A percentile compares a stretch with the other conserved stretches of the same genome.
phyloP scores from a whole-genome alignment of 108 stramenopile genomes.

The Mayamaea pseudoterrestris region DNA sequence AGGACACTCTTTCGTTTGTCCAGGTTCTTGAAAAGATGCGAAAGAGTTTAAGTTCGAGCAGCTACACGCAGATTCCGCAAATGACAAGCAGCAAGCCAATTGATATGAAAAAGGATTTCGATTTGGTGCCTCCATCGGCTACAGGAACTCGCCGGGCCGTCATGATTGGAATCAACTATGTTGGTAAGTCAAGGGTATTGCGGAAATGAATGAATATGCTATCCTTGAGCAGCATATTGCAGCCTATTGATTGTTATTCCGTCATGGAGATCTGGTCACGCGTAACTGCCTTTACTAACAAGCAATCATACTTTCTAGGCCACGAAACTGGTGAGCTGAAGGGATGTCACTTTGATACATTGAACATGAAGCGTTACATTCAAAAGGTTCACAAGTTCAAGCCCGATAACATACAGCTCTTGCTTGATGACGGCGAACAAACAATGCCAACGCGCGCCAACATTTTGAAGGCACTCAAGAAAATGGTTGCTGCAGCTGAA shows the following conservation, averaged over 20 bases:
- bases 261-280: not conserved
- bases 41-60: constrained; percentile 1
- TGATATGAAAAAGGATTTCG: constrained; percentile 14
- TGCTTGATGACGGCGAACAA: constrained; percentile 63
- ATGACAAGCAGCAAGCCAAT: constrained; percentile 13
- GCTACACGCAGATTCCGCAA: constrained; percentile 15
- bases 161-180: constrained; percentile 41
- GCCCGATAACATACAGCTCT: constrained; percentile 53
- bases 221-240: not conserved
- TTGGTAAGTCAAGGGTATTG: constrained; percentile 7
- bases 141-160: constrained; percentile 22
- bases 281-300: not conserved
- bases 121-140: constrained; percentile 7
- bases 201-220: too few relatives aligned
- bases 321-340: constrained; percentile 19
- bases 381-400: constrained; percentile 71
- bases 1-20: constrained; percentile 1
- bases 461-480: constrained; percentile 42
- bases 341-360: constrained; percentile 60
- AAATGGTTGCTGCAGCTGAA: constrained; percentile 27
- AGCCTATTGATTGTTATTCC: not conserved
- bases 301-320: too few relatives aligned
- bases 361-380: constrained; percentile 64
- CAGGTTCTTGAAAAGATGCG: constrained; percentile 6
- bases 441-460: constrained; percentile 39